phyloP scores from a whole-genome alignment of 805 yeast species.

The Candida ovalis region DNA sequence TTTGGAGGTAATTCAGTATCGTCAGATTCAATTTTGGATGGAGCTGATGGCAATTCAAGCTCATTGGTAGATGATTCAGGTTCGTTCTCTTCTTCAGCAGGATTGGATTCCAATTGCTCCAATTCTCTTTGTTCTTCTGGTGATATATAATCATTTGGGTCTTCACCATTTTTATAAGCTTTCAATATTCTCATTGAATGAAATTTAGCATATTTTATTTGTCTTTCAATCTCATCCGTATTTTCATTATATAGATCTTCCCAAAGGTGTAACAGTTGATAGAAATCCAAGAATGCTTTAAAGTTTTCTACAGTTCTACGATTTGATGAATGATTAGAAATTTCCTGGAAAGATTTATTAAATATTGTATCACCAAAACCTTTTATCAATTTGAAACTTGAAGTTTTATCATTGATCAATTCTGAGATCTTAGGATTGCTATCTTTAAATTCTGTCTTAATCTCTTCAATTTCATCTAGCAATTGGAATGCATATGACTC shows the following conservation, averaged over 20 bases:
- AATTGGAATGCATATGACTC: slow-evolving; percentile 58
- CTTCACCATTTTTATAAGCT: slow-evolving; percentile 44
- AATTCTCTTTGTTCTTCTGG: slow-evolving; percentile 33
- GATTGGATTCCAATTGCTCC: slow-evolving; percentile 3
- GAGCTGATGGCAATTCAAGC: slow-evolving; percentile 10
- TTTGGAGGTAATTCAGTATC: neutral
- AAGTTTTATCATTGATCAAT: slow-evolving; percentile 55
- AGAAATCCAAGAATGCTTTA: slow-evolving; percentile 52
- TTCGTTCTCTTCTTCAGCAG: neutral
- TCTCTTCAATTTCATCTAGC: slow-evolving; percentile 66
- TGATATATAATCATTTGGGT: slow-evolving; percentile 53
- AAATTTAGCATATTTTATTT: slow-evolving; percentile 58
- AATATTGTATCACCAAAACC: slow-evolving; percentile 59
- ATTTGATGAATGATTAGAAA: slow-evolving; percentile 39
- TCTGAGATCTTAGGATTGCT: slow-evolving; percentile 39
- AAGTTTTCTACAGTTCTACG: slow-evolving; percentile 48
- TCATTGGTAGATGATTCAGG: neutral
- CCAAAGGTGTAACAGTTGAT: slow-evolving; percentile 48
- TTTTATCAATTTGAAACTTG: slow-evolving; percentile 52
- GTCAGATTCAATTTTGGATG: neutral
- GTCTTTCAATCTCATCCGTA: slow-evolving; percentile 26
- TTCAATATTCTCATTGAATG: slow-evolving; percentile 57
- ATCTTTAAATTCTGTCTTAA: slow-evolving; percentile 38
- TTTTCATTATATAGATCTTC: slow-evolving; percentile 17
- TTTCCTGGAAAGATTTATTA: slow-evolving; percentile 46